Conservation (phyloP, 1,284 basidiomycete genomes). For the Apiotrichum veenhuisii region DNA sequence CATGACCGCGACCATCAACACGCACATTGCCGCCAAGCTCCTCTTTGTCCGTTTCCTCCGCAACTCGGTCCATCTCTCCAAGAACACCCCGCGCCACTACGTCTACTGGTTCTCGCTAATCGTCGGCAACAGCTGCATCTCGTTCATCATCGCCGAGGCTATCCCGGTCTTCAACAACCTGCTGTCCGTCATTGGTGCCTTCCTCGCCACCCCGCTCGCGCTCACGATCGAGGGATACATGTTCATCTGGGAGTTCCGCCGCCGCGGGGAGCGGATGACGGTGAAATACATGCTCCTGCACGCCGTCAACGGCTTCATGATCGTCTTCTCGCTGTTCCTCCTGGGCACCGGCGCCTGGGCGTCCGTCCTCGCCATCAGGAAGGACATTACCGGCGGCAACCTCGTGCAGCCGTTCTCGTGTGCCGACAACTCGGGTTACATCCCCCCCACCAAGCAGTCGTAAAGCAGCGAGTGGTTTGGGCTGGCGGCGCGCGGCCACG, state of each 20-base stretch:
- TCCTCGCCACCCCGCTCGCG: slow-evolving; percentile 19
- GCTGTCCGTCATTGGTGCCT: slow-evolving; percentile 27
- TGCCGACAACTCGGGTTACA: slow-evolving; percentile 22
- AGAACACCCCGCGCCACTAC: slow-evolving; percentile 60
- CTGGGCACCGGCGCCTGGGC: slow-evolving; percentile 33
- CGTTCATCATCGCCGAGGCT: slow-evolving; percentile 21
- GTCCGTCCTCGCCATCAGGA: slow-evolving; percentile 22
- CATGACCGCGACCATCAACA: slow-evolving; percentile 31
- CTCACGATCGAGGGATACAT: slow-evolving; percentile 25
- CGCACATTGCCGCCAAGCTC: slow-evolving; percentile 56
- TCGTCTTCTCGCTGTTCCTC: slow-evolving; percentile 30
- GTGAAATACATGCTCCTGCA: slow-evolving; percentile 18
- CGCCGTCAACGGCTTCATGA: slow-evolving; percentile 26
- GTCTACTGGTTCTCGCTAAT: slow-evolving; percentile 55
- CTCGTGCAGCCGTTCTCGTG: slow-evolving; percentile 24
- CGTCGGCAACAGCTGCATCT: slow-evolving; percentile 5
- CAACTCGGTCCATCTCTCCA: slow-evolving; percentile 58
- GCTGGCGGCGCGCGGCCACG: not conserved
- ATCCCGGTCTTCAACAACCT: slow-evolving; percentile 27
- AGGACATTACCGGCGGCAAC: slow-evolving; percentile 15
- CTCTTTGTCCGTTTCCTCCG: slow-evolving; percentile 61
- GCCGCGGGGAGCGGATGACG: slow-evolving; percentile 4
- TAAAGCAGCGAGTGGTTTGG: not conserved
- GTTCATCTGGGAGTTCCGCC: slow-evolving; percentile 28
- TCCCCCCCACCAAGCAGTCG: not conserved